These are phyloP conservation scores for Nakazawaea molendinolei DNA, from an alignment of 805 yeast genomes.

Conservation along the genomic window DNA sequence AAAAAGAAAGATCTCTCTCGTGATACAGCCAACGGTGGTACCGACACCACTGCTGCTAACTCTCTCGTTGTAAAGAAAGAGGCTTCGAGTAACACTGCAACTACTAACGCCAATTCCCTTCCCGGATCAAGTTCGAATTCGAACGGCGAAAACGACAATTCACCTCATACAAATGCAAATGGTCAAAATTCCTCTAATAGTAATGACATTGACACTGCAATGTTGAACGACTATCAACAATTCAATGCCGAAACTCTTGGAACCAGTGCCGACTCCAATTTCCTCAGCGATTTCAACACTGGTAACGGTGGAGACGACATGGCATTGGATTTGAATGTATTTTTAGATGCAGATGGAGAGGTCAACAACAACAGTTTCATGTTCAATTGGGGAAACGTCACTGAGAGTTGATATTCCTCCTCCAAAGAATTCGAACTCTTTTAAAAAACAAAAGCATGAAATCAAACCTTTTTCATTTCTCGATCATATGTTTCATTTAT, in stretches of 20 bases:
- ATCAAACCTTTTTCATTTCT: too few relatives aligned
- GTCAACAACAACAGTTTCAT: constrained; percentile 9
- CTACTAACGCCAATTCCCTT: neutral
- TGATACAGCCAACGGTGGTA: constrained; percentile 6
- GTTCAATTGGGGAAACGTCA: constrained; percentile 13
- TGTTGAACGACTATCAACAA: constrained; percentile 11
- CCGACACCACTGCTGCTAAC: constrained; percentile 1
- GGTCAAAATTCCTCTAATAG: neutral
- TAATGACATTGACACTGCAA: constrained; percentile 7
- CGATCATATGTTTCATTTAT: too few relatives aligned
- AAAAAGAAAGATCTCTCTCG: constrained; percentile 12
- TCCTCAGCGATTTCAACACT: constrained; percentile 9
- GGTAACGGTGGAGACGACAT: constrained; percentile 9
- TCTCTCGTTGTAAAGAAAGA: too few relatives aligned
- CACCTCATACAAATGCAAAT: neutral
- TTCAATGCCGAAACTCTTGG: constrained; percentile 11
- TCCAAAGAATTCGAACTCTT: too few relatives aligned
- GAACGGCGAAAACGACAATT: neutral
- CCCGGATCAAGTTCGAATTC: neutral
- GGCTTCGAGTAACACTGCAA: too few relatives aligned
- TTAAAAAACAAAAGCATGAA: too few relatives aligned
- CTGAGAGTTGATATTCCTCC: constrained; percentile 9
- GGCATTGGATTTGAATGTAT: constrained; percentile 11
- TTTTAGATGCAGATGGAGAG: constrained; percentile 10
- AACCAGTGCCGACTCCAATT: constrained; percentile 10